Evolutionary conservation across 495 filamentous ascomycete species (phyloP), one percentile per base, ranked within the genome.

Genomic region (Annulohypoxylon moriforme): DNA sequence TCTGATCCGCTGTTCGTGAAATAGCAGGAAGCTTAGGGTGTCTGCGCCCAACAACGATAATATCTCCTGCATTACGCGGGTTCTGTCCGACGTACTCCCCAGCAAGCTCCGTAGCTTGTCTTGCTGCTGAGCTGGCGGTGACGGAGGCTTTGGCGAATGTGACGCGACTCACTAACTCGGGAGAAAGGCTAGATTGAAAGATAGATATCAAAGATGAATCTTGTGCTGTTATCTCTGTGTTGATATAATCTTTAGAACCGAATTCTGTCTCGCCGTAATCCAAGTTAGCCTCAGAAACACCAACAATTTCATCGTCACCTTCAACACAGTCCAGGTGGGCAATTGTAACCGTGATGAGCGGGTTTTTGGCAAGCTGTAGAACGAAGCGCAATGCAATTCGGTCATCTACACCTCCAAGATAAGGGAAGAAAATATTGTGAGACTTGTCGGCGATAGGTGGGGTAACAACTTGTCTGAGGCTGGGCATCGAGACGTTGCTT

Each of bases 351-450:
- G 93, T 93, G 40, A 97, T 88, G 40, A 93, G 89, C 11, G 86
- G 84, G 70, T 94, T 94, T 72, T 88, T 87, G 0, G 89, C 91
- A 0, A 98, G 82, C 69, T 96, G 94, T 14, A 98, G 84, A 5
- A 96, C 89, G 33, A 98, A 87, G 4, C 90, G 85, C 0, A 97
- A 83, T 0, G 94, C 93, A 46, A 89, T 86, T n/a, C 87, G 89
- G 76, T 97, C 95, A 78, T 98, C 96, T 2, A 84, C 77, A 4
- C 94, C 93, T 46, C 96, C 96, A 64, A 97, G 89, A 81, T 92
- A 98, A 2, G 93, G 93, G 57, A 97, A 82, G 73, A 96, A 93
- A 68, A 99, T 84, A 70, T 97, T 94, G 75, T 97, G 94, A 29
- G 88, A 89, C 59, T 89, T 91, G 69, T 93, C 86, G 11, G 80